Percentiles rank a stretch among this genome's conserved stretches.
phyloP scores from a whole-genome alignment of 257 asterid genomes.

The Solanum infundibuliforme region DNA sequence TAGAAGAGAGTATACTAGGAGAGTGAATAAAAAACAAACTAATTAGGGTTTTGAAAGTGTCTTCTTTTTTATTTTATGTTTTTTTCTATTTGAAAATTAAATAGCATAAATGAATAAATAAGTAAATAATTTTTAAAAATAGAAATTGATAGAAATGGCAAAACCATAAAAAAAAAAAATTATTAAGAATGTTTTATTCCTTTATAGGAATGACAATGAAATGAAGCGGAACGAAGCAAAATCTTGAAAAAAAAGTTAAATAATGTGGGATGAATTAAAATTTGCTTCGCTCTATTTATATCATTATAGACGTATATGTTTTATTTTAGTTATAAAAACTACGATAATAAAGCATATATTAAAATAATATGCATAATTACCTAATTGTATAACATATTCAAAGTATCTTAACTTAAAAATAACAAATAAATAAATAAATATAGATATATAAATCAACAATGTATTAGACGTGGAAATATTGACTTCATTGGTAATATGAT shows the following conservation, averaged over 20 bases:
- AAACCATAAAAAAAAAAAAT: not conserved
- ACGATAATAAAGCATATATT: not conserved
- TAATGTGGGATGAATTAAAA: not conserved
- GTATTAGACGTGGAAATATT: not conserved
- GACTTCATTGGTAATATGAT: not conserved
- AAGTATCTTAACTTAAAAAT: not conserved
- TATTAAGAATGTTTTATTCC: not conserved
- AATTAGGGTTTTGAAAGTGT: not conserved
- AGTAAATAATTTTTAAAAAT: not conserved
- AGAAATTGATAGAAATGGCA: not conserved
- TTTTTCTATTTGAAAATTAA: not conserved
- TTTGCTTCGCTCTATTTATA: not conserved
- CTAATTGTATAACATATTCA: not conserved
- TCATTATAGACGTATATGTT: not conserved
- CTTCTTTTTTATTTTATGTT: not conserved
- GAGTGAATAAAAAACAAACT: not conserved
- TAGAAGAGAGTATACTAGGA: not conserved
- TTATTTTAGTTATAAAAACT: not conserved
- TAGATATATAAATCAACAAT: not conserved
- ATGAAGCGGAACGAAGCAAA: not conserved
- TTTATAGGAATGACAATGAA: not conserved
- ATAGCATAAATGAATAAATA: not conserved
- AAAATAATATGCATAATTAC: not conserved
- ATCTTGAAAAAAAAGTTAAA: not conserved
- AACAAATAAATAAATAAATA: not conserved